Conservation (phyloP, 305 asterid species). For the Caryopteris hybrid region DNA sequence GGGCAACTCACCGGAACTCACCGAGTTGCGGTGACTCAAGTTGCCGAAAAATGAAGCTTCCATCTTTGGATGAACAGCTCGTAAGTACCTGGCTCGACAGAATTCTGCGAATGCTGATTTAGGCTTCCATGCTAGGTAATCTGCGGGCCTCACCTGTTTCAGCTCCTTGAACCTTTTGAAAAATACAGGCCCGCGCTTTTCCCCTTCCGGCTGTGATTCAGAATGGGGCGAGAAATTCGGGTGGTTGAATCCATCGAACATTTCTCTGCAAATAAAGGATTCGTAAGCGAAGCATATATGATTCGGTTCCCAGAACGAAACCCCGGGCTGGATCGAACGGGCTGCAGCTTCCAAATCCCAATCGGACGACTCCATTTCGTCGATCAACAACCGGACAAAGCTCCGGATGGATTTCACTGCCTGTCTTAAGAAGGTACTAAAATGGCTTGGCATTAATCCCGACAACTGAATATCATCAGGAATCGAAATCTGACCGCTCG, state of each 20-base stretch:
- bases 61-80: constrained; percentile 60
- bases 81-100: constrained; percentile 49
- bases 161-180: constrained; percentile 52
- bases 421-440: constrained; percentile 33
- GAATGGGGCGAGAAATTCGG: constrained; percentile 39
- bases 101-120: constrained; percentile 59
- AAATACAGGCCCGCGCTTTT: constrained; percentile 21
- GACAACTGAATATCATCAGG: constrained; percentile 37
- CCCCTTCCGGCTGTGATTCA: constrained; percentile 18
- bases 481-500: constrained; percentile 43
- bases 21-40: constrained; percentile 39
- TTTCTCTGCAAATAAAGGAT: constrained; percentile 61
- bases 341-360: constrained; percentile 81
- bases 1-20: constrained; percentile 51
- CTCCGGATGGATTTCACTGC: constrained; percentile 49
- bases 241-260: constrained; percentile 59
- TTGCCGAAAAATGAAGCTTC: constrained; percentile 61
- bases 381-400: constrained; percentile 51
- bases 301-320: constrained; percentile 39
- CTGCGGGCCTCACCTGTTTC: constrained; percentile 42
- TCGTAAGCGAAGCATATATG: constrained; percentile 66
- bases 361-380: constrained; percentile 57
- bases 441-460: constrained; percentile 49
- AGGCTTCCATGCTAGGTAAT: constrained; percentile 73
- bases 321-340: constrained; percentile 46